Evolutionary conservation across 306 rosid species (phyloP), one percentile per base, ranked within the genome.

Genomic region (Vigna unguiculata): DNA sequence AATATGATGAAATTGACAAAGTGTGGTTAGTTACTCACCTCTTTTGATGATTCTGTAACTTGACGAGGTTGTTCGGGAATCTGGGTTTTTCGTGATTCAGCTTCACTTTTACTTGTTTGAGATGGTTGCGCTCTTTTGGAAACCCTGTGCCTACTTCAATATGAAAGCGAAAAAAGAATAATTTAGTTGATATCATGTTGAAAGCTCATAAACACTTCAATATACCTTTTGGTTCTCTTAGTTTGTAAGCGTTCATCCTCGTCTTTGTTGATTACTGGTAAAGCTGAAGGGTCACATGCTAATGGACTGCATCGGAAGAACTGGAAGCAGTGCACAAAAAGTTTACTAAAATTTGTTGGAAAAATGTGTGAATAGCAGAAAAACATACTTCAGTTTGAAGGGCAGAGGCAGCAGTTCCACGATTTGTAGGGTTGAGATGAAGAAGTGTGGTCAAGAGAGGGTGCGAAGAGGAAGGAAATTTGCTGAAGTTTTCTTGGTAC

Each of bases 371-470:
- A 9, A 61, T 25, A 28, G 30, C 9, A 41, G 69, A 43, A 52
- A 43, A 28, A 8, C 72, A 73, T 47, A 83, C 86, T 15, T 83
- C 73, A 72, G n/a, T 67, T 66, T 5, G 45, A 36, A 83, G 77
- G 16, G 86, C 86, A 66, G 86, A 83, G 34, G 69, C 66, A 47
- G 83, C 86, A 49, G 2, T 66, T 68, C 80, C 83, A 15, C 86
- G 80, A 49, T 14, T 20, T 14, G 16, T 4, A 51, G 86, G 86
- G 70, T 78, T 71, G 17, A 83, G 86, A 83, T 83, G 69, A 60
- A 78, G 80, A 67, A 83, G 82, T n/a, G 47, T 78, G 20, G 62
- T 58, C 19, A 78, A 65, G 34, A 83, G 80, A 14, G 22, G 40
- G 17, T 24, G 30, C n/a, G 68, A 66, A 66, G 86, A 72, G 43